phyloP scores from a whole-genome alignment of 176 grass and related monocot species.

The Carex parvula region DNA sequence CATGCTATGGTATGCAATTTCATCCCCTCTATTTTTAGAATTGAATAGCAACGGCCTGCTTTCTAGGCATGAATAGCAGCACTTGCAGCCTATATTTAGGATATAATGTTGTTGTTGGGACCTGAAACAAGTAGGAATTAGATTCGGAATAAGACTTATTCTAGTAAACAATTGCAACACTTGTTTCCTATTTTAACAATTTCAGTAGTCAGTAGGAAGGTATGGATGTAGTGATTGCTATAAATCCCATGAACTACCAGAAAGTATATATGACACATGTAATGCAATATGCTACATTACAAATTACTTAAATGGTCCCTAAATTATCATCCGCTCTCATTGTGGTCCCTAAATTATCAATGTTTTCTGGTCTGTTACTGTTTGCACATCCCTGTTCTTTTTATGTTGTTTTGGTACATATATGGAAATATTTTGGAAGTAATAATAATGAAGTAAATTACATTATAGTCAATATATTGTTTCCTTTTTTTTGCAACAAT shows the following conservation, averaged over 20 bases:
- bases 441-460: too few relatives aligned
- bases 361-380: neutral
- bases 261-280: neutral
- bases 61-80: neutral
- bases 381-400: slow-evolving; percentile 4
- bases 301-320: neutral
- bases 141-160: neutral
- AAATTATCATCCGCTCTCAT: neutral
- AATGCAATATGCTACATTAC: neutral
- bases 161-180: neutral
- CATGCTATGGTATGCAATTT: neutral
- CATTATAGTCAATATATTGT: too few relatives aligned
- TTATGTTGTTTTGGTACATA: neutral
- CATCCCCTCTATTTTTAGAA: too few relatives aligned
- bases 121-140: neutral
- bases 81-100: neutral
- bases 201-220: neutral
- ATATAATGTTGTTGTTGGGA: neutral
- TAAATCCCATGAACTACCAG: neutral
- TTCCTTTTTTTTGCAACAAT: too few relatives aligned
- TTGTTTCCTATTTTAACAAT: slow-evolving; percentile 14
- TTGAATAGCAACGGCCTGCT: neutral
- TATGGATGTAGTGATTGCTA: neutral
- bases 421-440: neutral
- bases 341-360: neutral